A percentile compares a stretch with the other conserved stretches of the same genome.
Evolutionary conservation across 163 green algal genomes (phyloP).

Genomic region (Scenedesmus sp.): DNA sequence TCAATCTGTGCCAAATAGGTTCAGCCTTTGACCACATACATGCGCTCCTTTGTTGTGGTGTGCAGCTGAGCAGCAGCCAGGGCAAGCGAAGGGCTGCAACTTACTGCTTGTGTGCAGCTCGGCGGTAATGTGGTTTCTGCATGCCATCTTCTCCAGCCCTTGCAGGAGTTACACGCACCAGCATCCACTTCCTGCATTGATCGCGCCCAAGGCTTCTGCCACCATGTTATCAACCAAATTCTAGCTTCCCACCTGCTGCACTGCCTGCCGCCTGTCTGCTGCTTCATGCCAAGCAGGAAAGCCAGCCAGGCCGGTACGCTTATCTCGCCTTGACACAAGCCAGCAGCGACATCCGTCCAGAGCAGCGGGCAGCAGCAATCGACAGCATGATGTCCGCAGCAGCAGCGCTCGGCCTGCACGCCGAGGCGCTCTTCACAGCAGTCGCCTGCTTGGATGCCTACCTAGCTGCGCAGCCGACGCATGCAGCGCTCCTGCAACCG

Average conservation of each 20-base stretch:
- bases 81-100: not conserved
- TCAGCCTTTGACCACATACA: too few species aligned
- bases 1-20: too few species aligned
- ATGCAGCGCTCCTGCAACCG: conserved; percentile 1
- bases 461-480: not conserved
- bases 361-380: not conserved
- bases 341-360: not conserved
- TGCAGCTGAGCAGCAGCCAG: too few species aligned
- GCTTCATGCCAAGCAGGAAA: not conserved
- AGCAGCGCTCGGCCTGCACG: not conserved
- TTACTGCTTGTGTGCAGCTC: too few species aligned
- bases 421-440: not conserved
- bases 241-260: not conserved
- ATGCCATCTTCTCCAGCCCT: too few species aligned
- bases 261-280: not conserved
- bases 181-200: not conserved
- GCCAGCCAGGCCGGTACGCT: not conserved
- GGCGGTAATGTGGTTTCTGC: too few species aligned
- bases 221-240: too few species aligned
- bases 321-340: not conserved
- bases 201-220: not conserved
- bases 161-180: not conserved
- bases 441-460: conserved; percentile 27
- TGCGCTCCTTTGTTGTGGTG: too few species aligned
- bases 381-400: conserved; percentile 28